Base-by-base conservation (phyloP, 2,329 filamentous ascomycete species). In the Aspergillus puulaauensis region DNA sequence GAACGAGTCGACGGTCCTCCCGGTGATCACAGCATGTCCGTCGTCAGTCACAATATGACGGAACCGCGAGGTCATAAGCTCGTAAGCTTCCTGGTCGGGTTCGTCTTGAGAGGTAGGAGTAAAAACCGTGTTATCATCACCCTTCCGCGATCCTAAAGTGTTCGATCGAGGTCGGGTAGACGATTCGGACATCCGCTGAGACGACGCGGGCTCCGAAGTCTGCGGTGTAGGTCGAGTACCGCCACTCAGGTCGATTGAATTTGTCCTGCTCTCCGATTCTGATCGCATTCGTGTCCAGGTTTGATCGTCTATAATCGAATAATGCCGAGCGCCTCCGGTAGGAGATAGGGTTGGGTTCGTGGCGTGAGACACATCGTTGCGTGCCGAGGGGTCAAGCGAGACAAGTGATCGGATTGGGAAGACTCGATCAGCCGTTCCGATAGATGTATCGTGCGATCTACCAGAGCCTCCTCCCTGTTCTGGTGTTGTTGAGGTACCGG, bases 371-470 rank as follows among this genome's bases (percentile, higher is more conserved):
- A 24, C 62, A 47, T 64, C 64, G 4, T 71, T 72, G 4, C 75
- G 80, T 2, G 76, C 73, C 11, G 72, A 74, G 6, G 84, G 84
- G 64, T 90, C 86, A 41, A 93, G 84, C 6, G 85, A 90, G 23
- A 93, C 80, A 44, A 90, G 87, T n/a, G 89, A 92, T 49, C 89
- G 85, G 33, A 93, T 89, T n/a, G 90, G 90, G 56, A 90, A 93
- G 5, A 93, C 88, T 54, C 89, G 83, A 66, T 93, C 82, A 47
- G 27, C 1, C 1, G 9, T 31, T 31, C 64, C 64, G 15, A 65
- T 63, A 3, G 56, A 60, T 7, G 55, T 17, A 15, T 48, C 31
- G 4, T 52, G 27, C 2, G 39, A 50, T 37, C 49, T 15, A n/a
- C 8, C 12, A 9, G n/a, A 15, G 14, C 11, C 50, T 4, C 6